phyloP scores from a whole-genome alignment of 441 rosid species.

The Syzygium malaccense region DNA sequence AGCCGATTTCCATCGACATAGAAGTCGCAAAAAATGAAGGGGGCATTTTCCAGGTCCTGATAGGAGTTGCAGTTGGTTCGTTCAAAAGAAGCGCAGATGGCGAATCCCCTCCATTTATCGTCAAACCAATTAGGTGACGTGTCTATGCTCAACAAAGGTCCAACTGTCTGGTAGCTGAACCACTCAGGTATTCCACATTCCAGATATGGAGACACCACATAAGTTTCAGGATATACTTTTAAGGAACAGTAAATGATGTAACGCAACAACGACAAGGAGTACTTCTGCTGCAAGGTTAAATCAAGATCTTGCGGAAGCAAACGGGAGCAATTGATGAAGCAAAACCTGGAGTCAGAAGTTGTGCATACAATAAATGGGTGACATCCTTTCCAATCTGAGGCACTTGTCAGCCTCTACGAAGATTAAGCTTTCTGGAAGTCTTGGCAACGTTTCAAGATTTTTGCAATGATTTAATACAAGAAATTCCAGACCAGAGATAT shows the following conservation, averaged over 20 bases:
- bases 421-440: conserved; percentile 13
- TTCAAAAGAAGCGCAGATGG: background rate
- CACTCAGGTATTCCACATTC: background rate
- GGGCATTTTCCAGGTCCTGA: background rate
- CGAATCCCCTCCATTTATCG: accelerated
- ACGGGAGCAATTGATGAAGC: accelerated
- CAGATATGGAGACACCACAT: background rate
- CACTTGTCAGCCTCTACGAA: conserved; percentile 10
- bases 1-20: background rate
- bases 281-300: background rate
- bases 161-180: background rate
- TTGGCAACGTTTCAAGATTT: background rate
- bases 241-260: background rate
- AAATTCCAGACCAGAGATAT: conserved; percentile 1
- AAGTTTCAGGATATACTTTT: background rate
- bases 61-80: background rate
- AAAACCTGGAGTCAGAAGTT: accelerated
- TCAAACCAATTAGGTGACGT: background rate
- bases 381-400: background rate
- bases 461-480: conserved; percentile 5
- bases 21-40: background rate
- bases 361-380: background rate
- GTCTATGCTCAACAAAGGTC: background rate
- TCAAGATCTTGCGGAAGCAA: background rate
- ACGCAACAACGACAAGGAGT: background rate